Percentiles rank a stretch among this genome's conserved stretches.
These are phyloP conservation scores for Clarkia xantiana DNA, from an alignment of 345 rosid genomes.

Conservation along the genomic window DNA sequence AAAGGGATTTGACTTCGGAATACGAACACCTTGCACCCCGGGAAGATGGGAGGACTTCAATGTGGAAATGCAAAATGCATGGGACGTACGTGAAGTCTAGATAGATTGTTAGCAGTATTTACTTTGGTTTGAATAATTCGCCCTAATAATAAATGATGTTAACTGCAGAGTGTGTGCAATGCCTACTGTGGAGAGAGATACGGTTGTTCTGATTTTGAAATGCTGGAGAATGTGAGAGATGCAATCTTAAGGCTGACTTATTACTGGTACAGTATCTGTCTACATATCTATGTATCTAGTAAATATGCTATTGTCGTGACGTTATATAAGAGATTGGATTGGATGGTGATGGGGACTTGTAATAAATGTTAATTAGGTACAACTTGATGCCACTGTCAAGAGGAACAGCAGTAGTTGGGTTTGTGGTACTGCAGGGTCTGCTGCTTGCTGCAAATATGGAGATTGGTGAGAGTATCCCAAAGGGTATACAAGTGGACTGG, in stretches of 20 bases:
- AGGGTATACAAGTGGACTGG: slow-evolving; percentile 83
- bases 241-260: slow-evolving; percentile 83
- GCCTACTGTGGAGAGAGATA: slow-evolving; percentile 67
- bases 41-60: slow-evolving; percentile 87
- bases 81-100: slow-evolving; percentile 57
- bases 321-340: not conserved
- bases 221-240: slow-evolving; percentile 53
- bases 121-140: not conserved
- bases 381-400: slow-evolving; percentile 93
- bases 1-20: slow-evolving; percentile 66
- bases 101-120: not conserved
- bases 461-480: slow-evolving; percentile 52
- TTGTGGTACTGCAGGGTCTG: slow-evolving; percentile 62
- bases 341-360: slow-evolving; percentile 4
- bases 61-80: slow-evolving; percentile 72
- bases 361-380: slow-evolving; percentile 31
- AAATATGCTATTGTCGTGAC: not conserved
- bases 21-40: slow-evolving; percentile 89
- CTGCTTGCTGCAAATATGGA: slow-evolving; percentile 86
- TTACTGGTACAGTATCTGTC: slow-evolving; percentile 50
- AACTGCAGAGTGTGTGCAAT: slow-evolving; percentile 49
- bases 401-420: slow-evolving; percentile 83
- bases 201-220: slow-evolving; percentile 46
- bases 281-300: too few relatives aligned
- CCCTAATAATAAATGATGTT: too few relatives aligned